A percentile compares a stretch with the other conserved stretches of the same genome.
phyloP scores from a whole-genome alignment of 1,284 basidiomycete species.

The Cutaneotrichosporon arboriforme region DNA sequence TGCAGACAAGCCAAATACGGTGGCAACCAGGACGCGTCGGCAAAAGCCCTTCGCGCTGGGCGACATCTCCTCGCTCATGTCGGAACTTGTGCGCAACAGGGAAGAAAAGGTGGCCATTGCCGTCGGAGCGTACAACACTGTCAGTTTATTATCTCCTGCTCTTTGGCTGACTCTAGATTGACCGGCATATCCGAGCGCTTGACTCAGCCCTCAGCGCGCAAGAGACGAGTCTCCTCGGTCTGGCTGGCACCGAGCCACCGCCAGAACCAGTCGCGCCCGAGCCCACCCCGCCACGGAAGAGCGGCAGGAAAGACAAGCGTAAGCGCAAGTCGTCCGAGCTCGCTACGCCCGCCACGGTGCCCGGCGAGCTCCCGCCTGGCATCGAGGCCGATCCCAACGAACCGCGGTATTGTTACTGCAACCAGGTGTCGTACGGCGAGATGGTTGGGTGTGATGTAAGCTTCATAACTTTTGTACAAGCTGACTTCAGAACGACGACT shows the following conservation, averaged over 20 bases:
- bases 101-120: slow-evolving; percentile 53
- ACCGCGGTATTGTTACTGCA: slow-evolving; percentile 53
- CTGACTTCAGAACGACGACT: slow-evolving; percentile 48
- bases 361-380: slow-evolving; percentile 13
- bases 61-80: slow-evolving; percentile 37
- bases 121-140: slow-evolving; percentile 50
- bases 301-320: slow-evolving; percentile 21
- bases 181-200: slow-evolving; percentile 52
- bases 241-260: slow-evolving; percentile 19
- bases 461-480: not conserved
- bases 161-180: slow-evolving; percentile 38
- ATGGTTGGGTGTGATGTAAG: slow-evolving; percentile 45
- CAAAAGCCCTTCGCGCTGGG: slow-evolving; percentile 17
- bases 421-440: slow-evolving; percentile 50
- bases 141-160: slow-evolving; percentile 18
- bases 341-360: not conserved
- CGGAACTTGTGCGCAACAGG: slow-evolving; percentile 45
- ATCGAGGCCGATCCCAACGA: slow-evolving; percentile 39
- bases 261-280: slow-evolving; percentile 18
- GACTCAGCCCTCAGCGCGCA: slow-evolving; percentile 48
- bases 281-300: slow-evolving; percentile 7
- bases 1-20: no score
- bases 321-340: slow-evolving; percentile 1
- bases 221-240: slow-evolving; percentile 42
- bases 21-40: no score